Conservation (phyloP, 495 filamentous ascomycete species). For the Letharia lupina region DNA sequence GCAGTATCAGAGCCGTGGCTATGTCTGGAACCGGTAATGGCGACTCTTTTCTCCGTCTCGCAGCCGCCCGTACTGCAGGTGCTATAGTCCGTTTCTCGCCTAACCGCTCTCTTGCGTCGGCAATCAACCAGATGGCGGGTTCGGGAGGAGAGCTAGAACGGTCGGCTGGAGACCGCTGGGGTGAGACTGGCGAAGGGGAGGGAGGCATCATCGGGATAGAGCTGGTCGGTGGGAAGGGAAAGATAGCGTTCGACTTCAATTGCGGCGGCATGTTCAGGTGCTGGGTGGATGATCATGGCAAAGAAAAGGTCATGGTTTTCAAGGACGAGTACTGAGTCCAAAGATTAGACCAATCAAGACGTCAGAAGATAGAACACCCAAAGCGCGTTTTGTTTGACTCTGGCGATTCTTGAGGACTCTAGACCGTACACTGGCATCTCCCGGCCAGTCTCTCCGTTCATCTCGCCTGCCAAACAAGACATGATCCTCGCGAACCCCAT, state of each 20-base stretch:
- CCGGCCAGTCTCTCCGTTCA: background rate
- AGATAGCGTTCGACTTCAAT: conserved; percentile 70
- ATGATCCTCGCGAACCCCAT: background rate
- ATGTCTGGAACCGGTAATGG: conserved; percentile 81
- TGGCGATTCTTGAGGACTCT: background rate
- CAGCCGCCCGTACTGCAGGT: conserved; percentile 62
- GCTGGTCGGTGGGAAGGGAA: conserved; percentile 40
- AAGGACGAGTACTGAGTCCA: conserved; percentile 28
- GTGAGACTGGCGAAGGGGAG: conserved; percentile 66
- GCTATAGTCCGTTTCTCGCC: conserved; percentile 62
- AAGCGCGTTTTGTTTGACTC: background rate
- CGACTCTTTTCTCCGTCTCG: conserved; percentile 72
- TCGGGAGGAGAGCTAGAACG: conserved; percentile 64
- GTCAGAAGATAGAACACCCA: background rate
- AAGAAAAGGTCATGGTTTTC: conserved; percentile 57
- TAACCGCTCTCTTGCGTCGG: conserved; percentile 31
- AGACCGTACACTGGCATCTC: background rate
- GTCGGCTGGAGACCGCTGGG: conserved; percentile 71
- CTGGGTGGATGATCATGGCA: conserved; percentile 59
- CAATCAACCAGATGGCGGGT: conserved; percentile 57
- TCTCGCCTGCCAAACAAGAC: background rate
- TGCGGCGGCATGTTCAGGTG: conserved; percentile 87
- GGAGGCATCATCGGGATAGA: conserved; percentile 89
- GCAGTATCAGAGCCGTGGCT: conserved; percentile 47
- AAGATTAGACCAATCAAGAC: background rate